Conservation (phyloP, 2,329 filamentous ascomycete species). For the Fusarium ambrosium region DNA sequence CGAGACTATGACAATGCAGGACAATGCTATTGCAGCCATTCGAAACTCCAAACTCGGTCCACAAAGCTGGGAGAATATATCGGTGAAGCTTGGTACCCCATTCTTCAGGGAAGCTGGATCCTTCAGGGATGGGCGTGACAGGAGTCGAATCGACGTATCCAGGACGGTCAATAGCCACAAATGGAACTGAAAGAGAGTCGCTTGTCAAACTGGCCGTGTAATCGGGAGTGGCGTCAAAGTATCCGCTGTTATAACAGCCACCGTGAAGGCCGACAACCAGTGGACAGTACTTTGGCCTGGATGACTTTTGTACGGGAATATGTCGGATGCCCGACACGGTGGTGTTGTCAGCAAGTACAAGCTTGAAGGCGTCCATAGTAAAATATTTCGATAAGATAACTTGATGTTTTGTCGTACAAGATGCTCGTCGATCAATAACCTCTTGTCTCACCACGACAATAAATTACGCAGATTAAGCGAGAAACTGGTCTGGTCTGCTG, state of each 20-base stretch:
- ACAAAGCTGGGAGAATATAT: slow-evolving; percentile 36
- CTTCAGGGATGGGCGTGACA: slow-evolving; percentile 23
- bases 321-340: slow-evolving; percentile 31
- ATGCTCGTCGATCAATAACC: not conserved
- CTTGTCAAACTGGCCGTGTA: slow-evolving; percentile 29
- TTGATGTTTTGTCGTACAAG: not conserved
- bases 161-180: slow-evolving; percentile 41
- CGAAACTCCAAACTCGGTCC: slow-evolving; percentile 25
- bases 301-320: slow-evolving; percentile 21
- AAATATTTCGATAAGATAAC: not conserved
- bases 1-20: slow-evolving; percentile 38
- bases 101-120: slow-evolving; percentile 38
- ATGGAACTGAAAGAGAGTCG: slow-evolving; percentile 31
- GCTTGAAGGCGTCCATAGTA: slow-evolving; percentile 32
- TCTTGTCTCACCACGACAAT: not conserved
- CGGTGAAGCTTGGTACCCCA: slow-evolving; percentile 28
- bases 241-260: slow-evolving; percentile 37
- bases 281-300: slow-evolving; percentile 23
- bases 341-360: slow-evolving; percentile 23
- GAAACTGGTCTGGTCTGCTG: not conserved
- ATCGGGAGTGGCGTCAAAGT: slow-evolving; percentile 37
- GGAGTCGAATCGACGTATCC: slow-evolving; percentile 35
- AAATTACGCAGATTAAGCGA: not conserved
- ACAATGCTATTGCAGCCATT: slow-evolving; percentile 37
- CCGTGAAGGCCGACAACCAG: slow-evolving; percentile 40